Evolutionary conservation across 2,329 filamentous ascomycete species (phyloP).

Genomic region (Aspergillus spinulosporus): DNA sequence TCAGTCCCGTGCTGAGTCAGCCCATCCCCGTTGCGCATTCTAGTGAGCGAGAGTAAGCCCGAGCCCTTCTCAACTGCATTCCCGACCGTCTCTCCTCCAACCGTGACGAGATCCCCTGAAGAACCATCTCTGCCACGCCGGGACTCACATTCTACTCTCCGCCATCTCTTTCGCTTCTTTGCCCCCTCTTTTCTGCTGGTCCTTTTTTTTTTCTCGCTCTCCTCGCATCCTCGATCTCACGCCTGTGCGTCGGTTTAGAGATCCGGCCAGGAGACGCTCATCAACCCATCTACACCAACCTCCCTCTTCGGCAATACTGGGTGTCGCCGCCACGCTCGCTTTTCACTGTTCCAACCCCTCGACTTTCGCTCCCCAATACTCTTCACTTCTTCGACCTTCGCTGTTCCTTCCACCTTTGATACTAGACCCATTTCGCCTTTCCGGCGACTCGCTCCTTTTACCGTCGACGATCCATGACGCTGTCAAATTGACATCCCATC

Average conservation of each 20-base stretch:
- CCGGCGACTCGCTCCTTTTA: conserved; percentile 20
- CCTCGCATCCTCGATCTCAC: conserved; percentile 5
- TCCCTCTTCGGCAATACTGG: conserved; percentile 31
- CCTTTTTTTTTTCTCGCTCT: conserved; percentile 12
- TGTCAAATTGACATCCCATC: conserved; percentile 21
- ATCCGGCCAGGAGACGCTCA: conserved; percentile 6
- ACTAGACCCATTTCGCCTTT: conserved; percentile 20
- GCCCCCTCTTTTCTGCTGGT: conserved; percentile 12
- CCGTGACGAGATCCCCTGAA: conserved; percentile 20
- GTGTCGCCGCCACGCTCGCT: conserved; percentile 38
- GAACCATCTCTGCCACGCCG: conserved; percentile 14
- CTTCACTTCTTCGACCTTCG: conserved; percentile 18
- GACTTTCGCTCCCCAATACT: conserved; percentile 22
- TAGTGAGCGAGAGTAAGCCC: conserved; percentile 3
- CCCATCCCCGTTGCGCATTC: conserved; percentile 16
- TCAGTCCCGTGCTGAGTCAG: conserved; percentile 23
- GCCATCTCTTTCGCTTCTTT: conserved; percentile 6
- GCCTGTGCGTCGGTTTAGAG: background rate
- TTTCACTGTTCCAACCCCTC: conserved; percentile 17
- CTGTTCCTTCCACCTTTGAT: conserved; percentile 15
- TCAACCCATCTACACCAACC: conserved; percentile 12
- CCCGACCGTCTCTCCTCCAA: conserved; percentile 25
- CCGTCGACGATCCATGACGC: conserved; percentile 24
- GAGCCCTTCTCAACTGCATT: conserved; percentile 15
- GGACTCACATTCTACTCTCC: conserved; percentile 8